Evolutionary conservation across 805 yeast genomes (phyloP).

Genomic region (Cephaloascus albidus): DNA sequence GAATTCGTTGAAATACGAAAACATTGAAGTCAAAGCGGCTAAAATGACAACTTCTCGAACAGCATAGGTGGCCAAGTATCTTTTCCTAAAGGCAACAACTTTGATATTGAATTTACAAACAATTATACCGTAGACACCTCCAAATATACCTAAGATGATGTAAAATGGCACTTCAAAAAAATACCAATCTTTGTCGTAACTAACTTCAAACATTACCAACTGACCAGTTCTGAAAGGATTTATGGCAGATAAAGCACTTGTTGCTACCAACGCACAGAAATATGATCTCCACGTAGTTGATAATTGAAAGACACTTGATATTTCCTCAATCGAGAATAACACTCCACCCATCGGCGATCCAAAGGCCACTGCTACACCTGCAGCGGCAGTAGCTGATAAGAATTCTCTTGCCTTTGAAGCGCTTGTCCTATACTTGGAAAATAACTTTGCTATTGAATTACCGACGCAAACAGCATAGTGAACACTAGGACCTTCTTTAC

Average conservation of each 20-base stretch:
- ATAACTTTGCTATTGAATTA: slow-evolving; percentile 53
- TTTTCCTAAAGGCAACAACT: slow-evolving; percentile 70
- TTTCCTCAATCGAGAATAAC: slow-evolving; percentile 85
- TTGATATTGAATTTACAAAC: slow-evolving; percentile 69
- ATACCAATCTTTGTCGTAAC: slow-evolving; percentile 81
- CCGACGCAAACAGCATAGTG: slow-evolving; percentile 99
- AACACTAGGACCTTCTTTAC: slow-evolving; percentile 97
- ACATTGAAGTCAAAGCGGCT: slow-evolving; percentile 58
- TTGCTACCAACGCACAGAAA: slow-evolving; percentile 84
- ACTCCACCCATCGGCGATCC: slow-evolving; percentile 98
- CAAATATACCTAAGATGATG: slow-evolving; percentile 74
- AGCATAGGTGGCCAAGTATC: slow-evolving; percentile 47
- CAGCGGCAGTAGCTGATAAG: slow-evolving; percentile 86
- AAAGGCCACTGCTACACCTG: slow-evolving; percentile 98
- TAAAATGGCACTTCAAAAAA: slow-evolving; percentile 77
- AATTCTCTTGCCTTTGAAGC: slow-evolving; percentile 45
- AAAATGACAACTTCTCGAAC: slow-evolving; percentile 64
- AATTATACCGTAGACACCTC: slow-evolving; percentile 82
- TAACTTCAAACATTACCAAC: slow-evolving; percentile 86
- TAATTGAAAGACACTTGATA: slow-evolving; percentile 62
- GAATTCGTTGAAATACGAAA: slow-evolving; percentile 80
- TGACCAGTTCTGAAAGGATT: slow-evolving; percentile 95
- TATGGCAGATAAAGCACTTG: slow-evolving; percentile 65
- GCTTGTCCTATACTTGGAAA: slow-evolving; percentile 33
- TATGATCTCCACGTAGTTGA: slow-evolving; percentile 86